Evolutionary conservation across 2,329 filamentous ascomycete genomes (phyloP), one percentile per base, ranked within the genome.

Genomic region (Claviceps sp.): DNA sequence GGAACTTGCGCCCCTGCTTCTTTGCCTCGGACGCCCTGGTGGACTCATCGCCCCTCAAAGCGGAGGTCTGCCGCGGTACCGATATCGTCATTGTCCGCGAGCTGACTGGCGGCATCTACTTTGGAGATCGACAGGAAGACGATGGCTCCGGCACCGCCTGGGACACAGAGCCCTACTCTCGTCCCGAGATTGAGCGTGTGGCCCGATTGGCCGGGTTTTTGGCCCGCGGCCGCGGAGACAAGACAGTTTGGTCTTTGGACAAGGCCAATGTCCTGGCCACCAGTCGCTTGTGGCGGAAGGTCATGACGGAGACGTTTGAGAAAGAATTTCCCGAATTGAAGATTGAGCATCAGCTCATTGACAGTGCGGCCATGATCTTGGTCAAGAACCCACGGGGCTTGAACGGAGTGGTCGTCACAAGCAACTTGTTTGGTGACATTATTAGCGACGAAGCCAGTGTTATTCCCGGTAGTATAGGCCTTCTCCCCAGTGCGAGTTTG

Each of bases 221-320:
- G 37, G 91, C 91, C 2, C 75, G 90, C 51, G 83, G 84, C 49
- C 80, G 84, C 59, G 76, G 85, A 1, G 75, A 84, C 41, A 85
- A 85, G 52, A 60, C 57, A 53, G 52, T 96, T 45, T 88, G 81
- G 83, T 87, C 81, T 64, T 72, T 96, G 64, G 91, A 97, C 71
- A 97, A 97, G 81, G 93, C 91, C 51, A 97, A 97, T 65, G 91
- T 97, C 50, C 78, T 97, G 58, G 91, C 91, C 1, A 95, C 89
- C 10, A 87, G 83, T 65, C 75, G 91, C 44, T 73, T 97, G 61
- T 97, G 91, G 91, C 78, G 91, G 55, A 90, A 87, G 73, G 85
- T 87, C 2, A 85, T 95, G 43, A 82, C 79, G 39, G 87, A 95
- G 71, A 77, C 89, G 53, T 91, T 95, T 77, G 78, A 77, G 59